Conservation (phyloP, 192 early-diverging fungal species). For the Umbelopsis sp. region DNA sequence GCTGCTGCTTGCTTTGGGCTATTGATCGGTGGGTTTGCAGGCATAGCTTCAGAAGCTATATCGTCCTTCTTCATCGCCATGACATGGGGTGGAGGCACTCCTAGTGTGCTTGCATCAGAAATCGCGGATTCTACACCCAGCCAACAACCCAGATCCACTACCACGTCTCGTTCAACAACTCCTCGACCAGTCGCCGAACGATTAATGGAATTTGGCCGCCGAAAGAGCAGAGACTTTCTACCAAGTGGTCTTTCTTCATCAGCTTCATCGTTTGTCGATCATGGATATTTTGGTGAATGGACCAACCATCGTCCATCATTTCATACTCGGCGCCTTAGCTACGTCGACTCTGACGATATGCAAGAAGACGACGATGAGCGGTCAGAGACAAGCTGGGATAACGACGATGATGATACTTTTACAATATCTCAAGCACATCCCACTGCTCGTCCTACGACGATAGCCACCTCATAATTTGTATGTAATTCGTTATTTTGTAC, state of each 20-base stretch:
- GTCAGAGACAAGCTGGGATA: slow-evolving; percentile 4
- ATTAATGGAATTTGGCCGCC: not conserved
- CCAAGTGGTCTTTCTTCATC: not conserved
- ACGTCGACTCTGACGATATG: not conserved
- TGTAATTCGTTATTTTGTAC: not conserved
- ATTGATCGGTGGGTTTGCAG: slow-evolving; percentile 36
- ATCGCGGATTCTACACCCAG: not conserved
- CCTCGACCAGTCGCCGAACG: not conserved
- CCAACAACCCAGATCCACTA: not conserved
- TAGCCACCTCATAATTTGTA: not conserved
- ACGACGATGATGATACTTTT: slow-evolving; percentile 7
- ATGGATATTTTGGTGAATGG: slow-evolving; percentile 7
- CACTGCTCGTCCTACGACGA: not conserved
- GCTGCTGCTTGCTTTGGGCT: slow-evolving; percentile 27
- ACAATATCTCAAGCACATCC: not conserved
- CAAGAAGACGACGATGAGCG: not conserved
- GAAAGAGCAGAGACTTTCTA: not conserved
- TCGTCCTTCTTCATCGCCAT: slow-evolving; percentile 26
- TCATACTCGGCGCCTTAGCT: not conserved
- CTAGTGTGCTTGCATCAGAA: not conserved
- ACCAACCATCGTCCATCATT: not conserved
- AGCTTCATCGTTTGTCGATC: not conserved
- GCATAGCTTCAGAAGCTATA: slow-evolving; percentile 30
- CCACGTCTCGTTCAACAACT: not conserved
- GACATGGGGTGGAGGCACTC: slow-evolving; percentile 25